Conservation (phyloP, 768 basidiomycete species). For the Leccinellum rugosiceps region DNA sequence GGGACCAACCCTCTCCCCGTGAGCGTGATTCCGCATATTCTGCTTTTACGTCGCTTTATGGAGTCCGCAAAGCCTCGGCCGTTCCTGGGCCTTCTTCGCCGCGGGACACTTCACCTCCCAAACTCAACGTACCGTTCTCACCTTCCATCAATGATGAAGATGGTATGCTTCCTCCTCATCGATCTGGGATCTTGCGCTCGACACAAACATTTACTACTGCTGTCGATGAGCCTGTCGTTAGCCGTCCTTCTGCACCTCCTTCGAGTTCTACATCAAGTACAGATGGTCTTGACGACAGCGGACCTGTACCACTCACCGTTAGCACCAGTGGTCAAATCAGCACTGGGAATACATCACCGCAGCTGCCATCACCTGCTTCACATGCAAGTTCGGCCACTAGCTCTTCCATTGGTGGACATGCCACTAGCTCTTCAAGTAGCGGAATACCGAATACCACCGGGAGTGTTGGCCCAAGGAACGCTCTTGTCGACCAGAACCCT, state of each 20-base stretch:
- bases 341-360: constrained; percentile 52
- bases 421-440: constrained; percentile 30
- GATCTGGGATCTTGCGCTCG: constrained; percentile 27
- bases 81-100: constrained; percentile 28
- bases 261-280: constrained; percentile 42
- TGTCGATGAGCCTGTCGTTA: constrained; percentile 24
- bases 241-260: constrained; percentile 33
- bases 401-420: constrained; percentile 30
- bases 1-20: constrained; percentile 32
- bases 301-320: constrained; percentile 37
- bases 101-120: constrained; percentile 26
- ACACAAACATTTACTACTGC: constrained; percentile 21
- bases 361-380: constrained; percentile 74
- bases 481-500: constrained; percentile 84
- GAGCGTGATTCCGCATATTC: constrained; percentile 29
- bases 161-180: constrained; percentile 33
- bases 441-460: constrained; percentile 22
- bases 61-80: constrained; percentile 21
- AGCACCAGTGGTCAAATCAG: constrained; percentile 41
- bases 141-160: constrained; percentile 27
- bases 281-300: constrained; percentile 38
- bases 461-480: constrained; percentile 33
- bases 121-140: constrained; percentile 20
- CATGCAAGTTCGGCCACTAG: constrained; percentile 51
- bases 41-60: constrained; percentile 27